These are phyloP conservation scores for Agastache rugosa DNA, from an alignment of 257 asterid genomes.

Conservation along the genomic window DNA sequence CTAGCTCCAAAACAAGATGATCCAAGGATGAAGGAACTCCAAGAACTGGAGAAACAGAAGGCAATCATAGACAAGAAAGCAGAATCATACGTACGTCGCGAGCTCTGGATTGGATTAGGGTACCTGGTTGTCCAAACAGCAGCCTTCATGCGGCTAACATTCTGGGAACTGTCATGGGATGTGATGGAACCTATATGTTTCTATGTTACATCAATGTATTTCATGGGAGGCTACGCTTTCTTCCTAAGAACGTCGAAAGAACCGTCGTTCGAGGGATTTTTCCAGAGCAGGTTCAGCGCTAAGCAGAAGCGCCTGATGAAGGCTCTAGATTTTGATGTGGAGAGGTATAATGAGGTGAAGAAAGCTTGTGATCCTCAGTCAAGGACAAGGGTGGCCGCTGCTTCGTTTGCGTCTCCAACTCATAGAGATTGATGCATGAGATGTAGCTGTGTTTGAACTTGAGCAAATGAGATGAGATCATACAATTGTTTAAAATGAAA, in stretches of 20 bases:
- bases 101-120: constrained; percentile 83
- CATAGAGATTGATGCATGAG: neutral
- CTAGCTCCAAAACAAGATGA: constrained; percentile 43
- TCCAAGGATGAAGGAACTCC: constrained; percentile 60
- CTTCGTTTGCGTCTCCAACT: constrained; percentile 33
- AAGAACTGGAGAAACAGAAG: constrained; percentile 70
- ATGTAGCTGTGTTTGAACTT: constrained; percentile 13
- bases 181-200: constrained; percentile 98
- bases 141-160: constrained; percentile 87
- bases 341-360: constrained; percentile 67
- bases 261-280: constrained; percentile 87
- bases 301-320: constrained; percentile 72
- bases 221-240: constrained; percentile 83
- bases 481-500: constrained; percentile 11
- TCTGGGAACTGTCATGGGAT: constrained; percentile 97
- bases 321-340: constrained; percentile 59
- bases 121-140: constrained; percentile 73
- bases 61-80: constrained; percentile 65
- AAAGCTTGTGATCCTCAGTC: constrained; percentile 48
- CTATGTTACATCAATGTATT: constrained; percentile 75
- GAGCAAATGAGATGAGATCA: neutral
- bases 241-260: constrained; percentile 79
- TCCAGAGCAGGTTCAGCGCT: constrained; percentile 68
- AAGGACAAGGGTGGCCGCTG: constrained; percentile 1
- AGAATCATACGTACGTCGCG: constrained; percentile 53